A percentile compares a stretch with the other conserved stretches of the same genome.
Conservation (phyloP, 1,284 basidiomycete genomes). For the Trametes polyzona region DNA sequence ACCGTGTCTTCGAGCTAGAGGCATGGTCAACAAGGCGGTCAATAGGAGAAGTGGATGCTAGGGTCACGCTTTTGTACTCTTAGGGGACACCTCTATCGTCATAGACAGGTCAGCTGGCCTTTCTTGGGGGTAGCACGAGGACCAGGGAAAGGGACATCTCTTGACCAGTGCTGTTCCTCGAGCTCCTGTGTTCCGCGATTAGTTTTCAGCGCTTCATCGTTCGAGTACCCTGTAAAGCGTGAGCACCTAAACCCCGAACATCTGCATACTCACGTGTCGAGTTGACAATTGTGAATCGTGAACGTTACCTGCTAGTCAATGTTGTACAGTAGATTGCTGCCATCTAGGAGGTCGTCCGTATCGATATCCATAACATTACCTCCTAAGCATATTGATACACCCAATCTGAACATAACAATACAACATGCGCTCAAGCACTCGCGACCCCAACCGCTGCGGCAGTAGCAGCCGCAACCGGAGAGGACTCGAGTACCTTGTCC, state of each 20-base stretch:
- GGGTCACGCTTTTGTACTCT: no score
- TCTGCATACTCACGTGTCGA: no score
- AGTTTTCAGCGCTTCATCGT: no score
- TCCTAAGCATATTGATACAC: constrained; percentile 10
- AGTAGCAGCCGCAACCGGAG: constrained; percentile 19
- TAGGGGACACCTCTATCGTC: constrained; percentile 7
- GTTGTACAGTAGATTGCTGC: no score
- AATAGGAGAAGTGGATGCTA: no score
- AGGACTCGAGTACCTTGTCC: constrained; percentile 25
- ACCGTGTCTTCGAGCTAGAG: no score
- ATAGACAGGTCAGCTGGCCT: neutral
- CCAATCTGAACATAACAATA: constrained; percentile 1
- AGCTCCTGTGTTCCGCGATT: no score
- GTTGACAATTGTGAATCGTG: no score
- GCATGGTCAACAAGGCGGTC: neutral
- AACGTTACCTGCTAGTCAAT: no score
- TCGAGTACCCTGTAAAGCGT: no score
- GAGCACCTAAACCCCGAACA: no score
- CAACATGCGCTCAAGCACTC: constrained; percentile 18
- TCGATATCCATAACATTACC: constrained; percentile 6
- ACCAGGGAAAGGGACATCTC: neutral
- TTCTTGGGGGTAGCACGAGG: neutral
- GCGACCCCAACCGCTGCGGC: constrained; percentile 23
- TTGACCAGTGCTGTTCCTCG: neutral
- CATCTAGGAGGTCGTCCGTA: no score